phyloP scores from a whole-genome alignment of 345 rosid species.

The Euphorbia peplus region DNA sequence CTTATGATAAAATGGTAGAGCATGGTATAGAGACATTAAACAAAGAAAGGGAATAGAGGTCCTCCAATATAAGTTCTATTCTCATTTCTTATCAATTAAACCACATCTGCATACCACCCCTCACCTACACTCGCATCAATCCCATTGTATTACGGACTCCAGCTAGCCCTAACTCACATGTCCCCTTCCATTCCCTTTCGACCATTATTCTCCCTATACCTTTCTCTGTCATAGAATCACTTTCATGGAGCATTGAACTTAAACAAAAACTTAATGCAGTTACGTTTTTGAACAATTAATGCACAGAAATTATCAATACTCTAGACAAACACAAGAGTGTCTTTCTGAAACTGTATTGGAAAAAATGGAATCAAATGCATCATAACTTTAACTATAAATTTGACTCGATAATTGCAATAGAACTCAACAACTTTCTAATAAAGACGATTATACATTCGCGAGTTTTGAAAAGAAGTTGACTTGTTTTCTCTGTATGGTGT shows the following conservation, averaged over 20 bases:
- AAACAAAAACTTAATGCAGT: background rate
- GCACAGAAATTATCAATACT: background rate
- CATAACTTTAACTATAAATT: background rate
- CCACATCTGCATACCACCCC: no score
- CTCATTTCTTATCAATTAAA: no score
- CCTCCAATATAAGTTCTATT: no score
- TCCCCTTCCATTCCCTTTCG: no score
- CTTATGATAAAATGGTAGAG: no score
- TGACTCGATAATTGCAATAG: background rate
- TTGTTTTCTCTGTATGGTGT: background rate
- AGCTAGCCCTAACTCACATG: no score
- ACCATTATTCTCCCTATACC: no score
- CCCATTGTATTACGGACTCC: no score
- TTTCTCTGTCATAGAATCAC: background rate
- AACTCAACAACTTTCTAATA: background rate
- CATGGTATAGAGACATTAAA: no score
- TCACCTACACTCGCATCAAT: no score
- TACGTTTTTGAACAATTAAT: background rate
- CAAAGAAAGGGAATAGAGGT: no score
- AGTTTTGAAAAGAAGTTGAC: background rate
- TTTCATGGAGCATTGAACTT: background rate
- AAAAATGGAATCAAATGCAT: background rate
- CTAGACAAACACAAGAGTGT: background rate
- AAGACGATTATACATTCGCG: background rate
- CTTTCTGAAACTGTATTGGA: background rate